These are phyloP conservation scores for Gentiana dahurica DNA, from an alignment of 257 asterid species.

Conservation along the genomic window DNA sequence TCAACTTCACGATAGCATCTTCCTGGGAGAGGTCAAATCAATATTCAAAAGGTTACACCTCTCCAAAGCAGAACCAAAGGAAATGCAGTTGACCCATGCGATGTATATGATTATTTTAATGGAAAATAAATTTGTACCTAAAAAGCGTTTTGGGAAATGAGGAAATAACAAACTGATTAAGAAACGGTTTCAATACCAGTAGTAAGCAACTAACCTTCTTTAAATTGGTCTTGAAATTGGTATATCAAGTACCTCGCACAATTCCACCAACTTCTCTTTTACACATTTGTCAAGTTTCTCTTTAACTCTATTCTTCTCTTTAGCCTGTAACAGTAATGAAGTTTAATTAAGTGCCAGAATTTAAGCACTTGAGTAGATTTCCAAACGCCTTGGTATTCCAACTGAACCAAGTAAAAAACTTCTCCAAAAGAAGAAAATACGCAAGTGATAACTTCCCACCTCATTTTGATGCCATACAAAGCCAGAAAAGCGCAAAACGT, in stretches of 20 bases:
- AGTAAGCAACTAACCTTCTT: slow-evolving; percentile 51
- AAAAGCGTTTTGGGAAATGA: too few species aligned
- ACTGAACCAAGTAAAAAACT: neutral
- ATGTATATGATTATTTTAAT: too few species aligned
- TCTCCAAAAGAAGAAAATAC: neutral
- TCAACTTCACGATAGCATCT: slow-evolving; percentile 63
- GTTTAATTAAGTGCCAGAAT: too few species aligned
- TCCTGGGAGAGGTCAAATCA: slow-evolving; percentile 39
- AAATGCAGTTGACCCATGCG: too few species aligned
- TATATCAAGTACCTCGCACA: slow-evolving; percentile 74
- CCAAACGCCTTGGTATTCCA: neutral
- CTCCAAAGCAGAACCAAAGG: too few species aligned
- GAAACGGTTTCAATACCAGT: too few species aligned
- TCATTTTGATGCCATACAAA: slow-evolving; percentile 83
- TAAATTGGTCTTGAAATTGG: slow-evolving; percentile 46
- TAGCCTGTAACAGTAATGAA: slow-evolving; percentile 44
- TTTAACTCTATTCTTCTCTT: slow-evolving; percentile 55
- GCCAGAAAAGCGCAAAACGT: slow-evolving; percentile 83
- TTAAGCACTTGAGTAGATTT: neutral
- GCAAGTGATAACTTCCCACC: slow-evolving; percentile 24
- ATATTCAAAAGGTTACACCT: too few species aligned
- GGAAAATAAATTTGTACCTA: too few species aligned
- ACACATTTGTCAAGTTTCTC: slow-evolving; percentile 80
- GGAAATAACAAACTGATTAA: too few species aligned
- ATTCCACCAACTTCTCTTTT: slow-evolving; percentile 75